Evolutionary conservation across 1,284 basidiomycete species (phyloP).

Genomic region (Sphagnurus paluster): DNA sequence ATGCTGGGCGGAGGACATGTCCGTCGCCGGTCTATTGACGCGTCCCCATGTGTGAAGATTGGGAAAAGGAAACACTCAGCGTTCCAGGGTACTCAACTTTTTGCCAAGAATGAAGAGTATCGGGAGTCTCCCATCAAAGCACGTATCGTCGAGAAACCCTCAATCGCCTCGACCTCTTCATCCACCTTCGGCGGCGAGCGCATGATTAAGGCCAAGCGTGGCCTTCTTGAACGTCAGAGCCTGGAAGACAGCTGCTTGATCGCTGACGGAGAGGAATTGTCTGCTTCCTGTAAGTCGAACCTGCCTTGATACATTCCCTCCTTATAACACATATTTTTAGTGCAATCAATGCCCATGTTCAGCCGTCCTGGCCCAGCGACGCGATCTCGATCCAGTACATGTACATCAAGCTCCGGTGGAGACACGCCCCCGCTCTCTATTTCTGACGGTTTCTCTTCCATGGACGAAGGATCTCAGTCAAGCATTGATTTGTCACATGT

Average conservation of each 20-base stretch:
- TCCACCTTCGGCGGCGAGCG: constrained; percentile 63
- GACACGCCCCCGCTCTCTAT: constrained; percentile 71
- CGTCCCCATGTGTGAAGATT: constrained; percentile 65
- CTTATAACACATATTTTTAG: constrained; percentile 30
- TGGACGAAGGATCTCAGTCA: constrained; percentile 70
- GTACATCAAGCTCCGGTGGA: constrained; percentile 59
- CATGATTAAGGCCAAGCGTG: constrained; percentile 64
- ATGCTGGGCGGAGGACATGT: constrained; percentile 78
- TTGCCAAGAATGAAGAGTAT: constrained; percentile 32
- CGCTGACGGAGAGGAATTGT: constrained; percentile 64
- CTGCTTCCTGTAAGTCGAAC: constrained; percentile 49
- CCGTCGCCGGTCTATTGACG: constrained; percentile 68
- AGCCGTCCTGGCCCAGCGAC: constrained; percentile 50
- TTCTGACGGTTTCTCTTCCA: constrained; percentile 60
- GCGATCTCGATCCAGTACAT: constrained; percentile 68
- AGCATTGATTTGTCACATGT: constrained; percentile 72
- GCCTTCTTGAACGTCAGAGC: constrained; percentile 64
- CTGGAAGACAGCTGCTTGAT: constrained; percentile 62
- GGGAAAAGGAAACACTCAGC: constrained; percentile 59
- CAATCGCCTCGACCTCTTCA: constrained; percentile 61
- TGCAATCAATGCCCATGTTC: constrained; percentile 53
- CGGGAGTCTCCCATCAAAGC: constrained; percentile 40
- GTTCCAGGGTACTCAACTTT: constrained; percentile 32
- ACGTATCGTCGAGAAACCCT: constrained; percentile 56
- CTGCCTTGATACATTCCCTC: constrained; percentile 1